Percentiles rank a stretch among this genome's conserved stretches.
phyloP scores from a whole-genome alignment of 2,329 filamentous ascomycete species.

The Sarocladium oryzae region DNA sequence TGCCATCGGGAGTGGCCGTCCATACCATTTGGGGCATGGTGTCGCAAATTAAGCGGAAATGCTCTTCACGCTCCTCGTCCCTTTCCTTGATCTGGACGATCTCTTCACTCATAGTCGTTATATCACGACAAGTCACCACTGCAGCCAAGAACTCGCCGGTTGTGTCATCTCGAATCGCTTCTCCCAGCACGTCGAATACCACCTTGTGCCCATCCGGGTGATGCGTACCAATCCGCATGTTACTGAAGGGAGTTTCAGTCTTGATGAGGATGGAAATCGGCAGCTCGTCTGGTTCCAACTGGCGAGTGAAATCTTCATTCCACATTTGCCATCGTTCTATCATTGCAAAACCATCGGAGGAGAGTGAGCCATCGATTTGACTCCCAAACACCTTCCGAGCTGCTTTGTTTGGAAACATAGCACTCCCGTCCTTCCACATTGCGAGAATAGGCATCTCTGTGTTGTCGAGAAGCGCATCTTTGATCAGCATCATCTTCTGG shows the following conservation, averaged over 20 bases:
- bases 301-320: slow-evolving; percentile 57
- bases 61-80: slow-evolving; percentile 65
- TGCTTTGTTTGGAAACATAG: slow-evolving; percentile 67
- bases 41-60: slow-evolving; percentile 71
- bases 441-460: slow-evolving; percentile 69
- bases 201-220: slow-evolving; percentile 44
- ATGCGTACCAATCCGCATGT: slow-evolving; percentile 57
- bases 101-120: slow-evolving; percentile 62
- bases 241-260: slow-evolving; percentile 53
- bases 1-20: slow-evolving; percentile 62
- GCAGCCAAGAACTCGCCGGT: slow-evolving; percentile 69
- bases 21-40: slow-evolving; percentile 67
- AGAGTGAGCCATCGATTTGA: slow-evolving; percentile 31
- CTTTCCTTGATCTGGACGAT: slow-evolving; percentile 63
- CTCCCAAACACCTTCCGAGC: slow-evolving; percentile 45
- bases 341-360: slow-evolving; percentile 47
- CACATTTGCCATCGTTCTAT: slow-evolving; percentile 55
- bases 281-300: slow-evolving; percentile 52
- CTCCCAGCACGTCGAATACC: slow-evolving; percentile 60
- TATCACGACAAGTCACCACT: slow-evolving; percentile 64
- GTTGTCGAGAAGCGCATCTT: slow-evolving; percentile 70
- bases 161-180: slow-evolving; percentile 58
- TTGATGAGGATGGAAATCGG: slow-evolving; percentile 60
- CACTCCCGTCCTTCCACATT: slow-evolving; percentile 75
- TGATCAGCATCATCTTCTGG: slow-evolving; percentile 68